Percentiles rank a stretch among this genome's conserved stretches.
Conservation (phyloP, 345 rosid genomes). For the Brassica nigra region DNA sequence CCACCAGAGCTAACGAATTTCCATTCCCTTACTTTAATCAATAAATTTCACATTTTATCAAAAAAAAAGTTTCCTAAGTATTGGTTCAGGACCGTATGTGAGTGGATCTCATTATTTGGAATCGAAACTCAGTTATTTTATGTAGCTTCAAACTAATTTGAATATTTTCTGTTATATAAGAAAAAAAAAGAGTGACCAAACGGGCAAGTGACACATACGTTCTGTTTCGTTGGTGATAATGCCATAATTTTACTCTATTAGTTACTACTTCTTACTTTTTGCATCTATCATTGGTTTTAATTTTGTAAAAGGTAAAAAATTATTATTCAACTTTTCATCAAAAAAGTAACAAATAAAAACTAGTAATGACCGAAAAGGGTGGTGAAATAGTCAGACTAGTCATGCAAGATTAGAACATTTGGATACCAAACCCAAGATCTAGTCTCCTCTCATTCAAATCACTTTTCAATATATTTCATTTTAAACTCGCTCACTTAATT, state of each 20-base stretch:
- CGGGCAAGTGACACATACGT: neutral
- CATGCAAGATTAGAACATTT: conserved; percentile 23
- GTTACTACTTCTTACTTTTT: neutral
- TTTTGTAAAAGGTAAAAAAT: neutral
- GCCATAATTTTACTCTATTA: neutral
- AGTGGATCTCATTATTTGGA: neutral
- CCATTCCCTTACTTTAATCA: too few species aligned
- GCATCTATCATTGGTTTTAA: neutral
- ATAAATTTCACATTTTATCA: too few species aligned
- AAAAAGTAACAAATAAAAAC: neutral
- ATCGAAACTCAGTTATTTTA: neutral
- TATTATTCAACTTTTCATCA: neutral
- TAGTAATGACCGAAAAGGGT: neutral
- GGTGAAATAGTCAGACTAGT: conserved; percentile 29
- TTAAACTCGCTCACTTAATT: neutral
- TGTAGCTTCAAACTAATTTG: neutral
- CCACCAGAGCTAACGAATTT: too few species aligned
- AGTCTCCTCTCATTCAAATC: conserved; percentile 18
- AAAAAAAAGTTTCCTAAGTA: neutral
- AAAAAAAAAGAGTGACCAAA: neutral
- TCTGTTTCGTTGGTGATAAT: neutral
- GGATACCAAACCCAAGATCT: conserved; percentile 27
- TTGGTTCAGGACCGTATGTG: neutral
- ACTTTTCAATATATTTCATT: neutral
- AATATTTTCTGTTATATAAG: neutral